These are phyloP conservation scores for Mycena vulgaris DNA, from an alignment of 768 basidiomycete species.

Conservation along the genomic window DNA sequence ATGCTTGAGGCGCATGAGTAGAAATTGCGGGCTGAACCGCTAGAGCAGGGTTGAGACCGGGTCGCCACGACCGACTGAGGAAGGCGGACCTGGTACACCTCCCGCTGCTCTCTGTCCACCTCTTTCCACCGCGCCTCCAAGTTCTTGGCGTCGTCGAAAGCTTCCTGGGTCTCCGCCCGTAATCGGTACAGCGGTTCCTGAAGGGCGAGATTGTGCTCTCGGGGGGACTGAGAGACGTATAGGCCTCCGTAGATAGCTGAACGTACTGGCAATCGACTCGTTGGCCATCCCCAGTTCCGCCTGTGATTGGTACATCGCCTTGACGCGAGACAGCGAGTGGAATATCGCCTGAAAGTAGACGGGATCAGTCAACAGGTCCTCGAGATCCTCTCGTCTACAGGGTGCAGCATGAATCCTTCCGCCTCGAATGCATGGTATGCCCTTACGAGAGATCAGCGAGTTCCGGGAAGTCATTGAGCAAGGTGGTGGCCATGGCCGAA, in stretches of 20 bases:
- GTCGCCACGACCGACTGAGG: not conserved
- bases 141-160: conserved; percentile 89
- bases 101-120: conserved; percentile 89
- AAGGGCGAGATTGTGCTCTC: conserved; percentile 83
- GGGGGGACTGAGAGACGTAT: conserved; percentile 14
- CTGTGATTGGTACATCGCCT: conserved; percentile 81
- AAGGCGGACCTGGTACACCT: conserved; percentile 84
- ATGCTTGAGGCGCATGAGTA: conserved; percentile 89
- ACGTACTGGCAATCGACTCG: conserved; percentile 88
- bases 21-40: conserved; percentile 90
- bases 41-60: conserved; percentile 47
- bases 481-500: conserved; percentile 58
- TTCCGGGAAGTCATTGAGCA: conserved; percentile 80
- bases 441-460: conserved; percentile 80
- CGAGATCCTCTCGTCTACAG: conserved; percentile 87
- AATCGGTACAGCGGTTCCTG: conserved; percentile 84
- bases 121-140: conserved; percentile 90
- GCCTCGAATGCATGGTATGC: not conserved
- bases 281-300: conserved; percentile 88
- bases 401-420: conserved; percentile 20
- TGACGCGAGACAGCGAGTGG: conserved; percentile 82
- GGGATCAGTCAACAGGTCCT: conserved; percentile 87
- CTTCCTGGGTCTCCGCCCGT: conserved; percentile 86
- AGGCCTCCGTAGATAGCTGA: not conserved
- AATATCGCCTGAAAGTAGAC: conserved; percentile 91